Percentiles rank a stretch among this genome's conserved stretches.
Evolutionary conservation across 495 filamentous ascomycete genomes (phyloP).

Genomic region (Annulohypoxylon stygium): DNA sequence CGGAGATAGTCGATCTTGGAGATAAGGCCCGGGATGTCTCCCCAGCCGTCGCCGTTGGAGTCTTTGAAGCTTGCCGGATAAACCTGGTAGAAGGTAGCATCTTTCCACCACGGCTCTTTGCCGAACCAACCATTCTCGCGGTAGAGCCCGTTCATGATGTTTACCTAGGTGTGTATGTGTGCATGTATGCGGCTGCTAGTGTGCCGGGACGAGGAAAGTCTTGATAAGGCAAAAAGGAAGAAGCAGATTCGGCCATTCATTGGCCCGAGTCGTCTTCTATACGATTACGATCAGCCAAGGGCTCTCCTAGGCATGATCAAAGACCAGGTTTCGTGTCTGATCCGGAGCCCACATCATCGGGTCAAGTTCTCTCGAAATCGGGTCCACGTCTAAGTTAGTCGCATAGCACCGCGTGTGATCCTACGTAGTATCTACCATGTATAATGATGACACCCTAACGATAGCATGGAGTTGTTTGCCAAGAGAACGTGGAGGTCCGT

Average conservation of each 20-base stretch:
- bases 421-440: background rate
- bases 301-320: background rate
- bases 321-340: slow-evolving; percentile 14
- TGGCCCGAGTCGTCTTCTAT: slow-evolving; percentile 1
- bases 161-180: slow-evolving; percentile 1
- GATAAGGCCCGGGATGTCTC: slow-evolving; percentile 76
- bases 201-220: background rate
- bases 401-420: slow-evolving; percentile 13
- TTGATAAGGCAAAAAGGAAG: background rate
- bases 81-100: slow-evolving; percentile 72
- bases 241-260: slow-evolving; percentile 5
- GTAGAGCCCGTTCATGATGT: slow-evolving; percentile 35
- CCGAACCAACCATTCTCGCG: slow-evolving; percentile 39
- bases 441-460: background rate
- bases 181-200: background rate
- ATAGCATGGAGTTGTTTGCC: slow-evolving; percentile 14
- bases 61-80: slow-evolving; percentile 77
- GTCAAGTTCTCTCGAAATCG: slow-evolving; percentile 19
- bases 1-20: slow-evolving; percentile 75
- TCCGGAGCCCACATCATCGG: slow-evolving; percentile 23
- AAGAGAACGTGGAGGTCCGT: slow-evolving; percentile 27
- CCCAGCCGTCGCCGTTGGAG: slow-evolving; percentile 75
- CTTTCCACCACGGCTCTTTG: slow-evolving; percentile 57
- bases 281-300: slow-evolving; percentile 11
- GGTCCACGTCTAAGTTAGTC: slow-evolving; percentile 22